Conservation (phyloP, 1,139 yeast genomes). For the Debaryomyces nepalensis region DNA sequence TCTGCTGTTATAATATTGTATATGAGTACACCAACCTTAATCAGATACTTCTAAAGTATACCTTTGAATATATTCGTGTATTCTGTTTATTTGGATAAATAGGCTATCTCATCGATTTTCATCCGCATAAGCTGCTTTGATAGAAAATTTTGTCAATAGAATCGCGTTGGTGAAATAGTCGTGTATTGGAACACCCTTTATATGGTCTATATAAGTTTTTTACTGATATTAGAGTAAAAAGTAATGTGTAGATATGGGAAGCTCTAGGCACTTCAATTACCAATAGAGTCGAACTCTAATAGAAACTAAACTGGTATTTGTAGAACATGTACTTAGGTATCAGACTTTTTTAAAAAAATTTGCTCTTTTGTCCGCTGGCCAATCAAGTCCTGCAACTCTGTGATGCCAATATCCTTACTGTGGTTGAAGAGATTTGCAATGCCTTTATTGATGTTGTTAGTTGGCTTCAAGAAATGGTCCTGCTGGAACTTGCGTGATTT, state of each 20-base stretch:
- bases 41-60: not conserved
- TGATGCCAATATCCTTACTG: conserved; percentile 14
- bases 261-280: not conserved
- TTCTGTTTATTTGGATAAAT: not conserved
- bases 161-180: conserved; percentile 5
- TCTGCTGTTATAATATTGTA: not conserved
- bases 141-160: conserved; percentile 6
- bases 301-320: not conserved
- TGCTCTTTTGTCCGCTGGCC: conserved; percentile 24
- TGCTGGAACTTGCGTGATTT: conserved; percentile 4
- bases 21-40: not conserved
- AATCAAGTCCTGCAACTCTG: conserved; percentile 25
- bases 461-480: conserved; percentile 1
- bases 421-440: conserved; percentile 11
- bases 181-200: not conserved
- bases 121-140: conserved; percentile 3
- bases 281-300: not conserved
- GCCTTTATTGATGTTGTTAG: conserved; percentile 8
- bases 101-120: conserved; percentile 10
- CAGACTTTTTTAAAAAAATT: conserved; percentile 17
- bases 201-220: not conserved
- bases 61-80: conserved; percentile 2
- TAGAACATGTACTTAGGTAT: not conserved
- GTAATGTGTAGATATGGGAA: not conserved
- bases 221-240: not conserved